phyloP scores from a whole-genome alignment of 2,329 filamentous ascomycete species.

The Cladosporium sp. region DNA sequence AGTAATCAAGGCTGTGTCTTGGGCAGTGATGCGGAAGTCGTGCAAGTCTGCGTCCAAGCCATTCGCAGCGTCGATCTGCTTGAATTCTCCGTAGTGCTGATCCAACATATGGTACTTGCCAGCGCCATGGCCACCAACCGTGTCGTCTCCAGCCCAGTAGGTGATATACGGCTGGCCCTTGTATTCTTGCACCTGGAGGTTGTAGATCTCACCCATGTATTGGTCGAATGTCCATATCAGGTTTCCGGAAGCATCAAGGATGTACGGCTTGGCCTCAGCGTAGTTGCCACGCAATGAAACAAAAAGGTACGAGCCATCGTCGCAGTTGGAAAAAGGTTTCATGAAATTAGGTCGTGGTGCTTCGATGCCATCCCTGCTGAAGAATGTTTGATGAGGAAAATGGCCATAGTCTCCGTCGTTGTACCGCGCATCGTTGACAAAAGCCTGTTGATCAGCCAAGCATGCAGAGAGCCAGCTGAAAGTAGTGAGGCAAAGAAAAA shows the following conservation, averaged over 20 bases:
- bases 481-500: not conserved
- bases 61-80: slow-evolving; percentile 37
- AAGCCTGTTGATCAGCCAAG: slow-evolving; percentile 18
- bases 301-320: slow-evolving; percentile 29
- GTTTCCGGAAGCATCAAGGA: slow-evolving; percentile 17
- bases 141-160: slow-evolving; percentile 37
- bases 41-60: slow-evolving; percentile 38
- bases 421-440: slow-evolving; percentile 24
- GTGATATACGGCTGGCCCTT: slow-evolving; percentile 35
- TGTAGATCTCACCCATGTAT: slow-evolving; percentile 29
- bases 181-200: slow-evolving; percentile 33
- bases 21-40: slow-evolving; percentile 41
- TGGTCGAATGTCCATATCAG: slow-evolving; percentile 22
- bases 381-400: slow-evolving; percentile 34
- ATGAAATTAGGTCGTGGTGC: slow-evolving; percentile 32
- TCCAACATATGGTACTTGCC: slow-evolving; percentile 33
- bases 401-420: slow-evolving; percentile 33
- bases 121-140: slow-evolving; percentile 31
- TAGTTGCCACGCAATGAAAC: slow-evolving; percentile 24
- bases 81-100: slow-evolving; percentile 34
- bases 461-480: not conserved
- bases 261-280: slow-evolving; percentile 19
- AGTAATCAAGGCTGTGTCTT: slow-evolving; percentile 41
- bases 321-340: slow-evolving; percentile 27
- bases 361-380: slow-evolving; percentile 28